Percentiles rank a stretch among this genome's conserved stretches.
These are phyloP conservation scores for Fennellomyces sp. DNA, from an alignment of 371 early-diverging fungal genomes.

Conservation along the genomic window DNA sequence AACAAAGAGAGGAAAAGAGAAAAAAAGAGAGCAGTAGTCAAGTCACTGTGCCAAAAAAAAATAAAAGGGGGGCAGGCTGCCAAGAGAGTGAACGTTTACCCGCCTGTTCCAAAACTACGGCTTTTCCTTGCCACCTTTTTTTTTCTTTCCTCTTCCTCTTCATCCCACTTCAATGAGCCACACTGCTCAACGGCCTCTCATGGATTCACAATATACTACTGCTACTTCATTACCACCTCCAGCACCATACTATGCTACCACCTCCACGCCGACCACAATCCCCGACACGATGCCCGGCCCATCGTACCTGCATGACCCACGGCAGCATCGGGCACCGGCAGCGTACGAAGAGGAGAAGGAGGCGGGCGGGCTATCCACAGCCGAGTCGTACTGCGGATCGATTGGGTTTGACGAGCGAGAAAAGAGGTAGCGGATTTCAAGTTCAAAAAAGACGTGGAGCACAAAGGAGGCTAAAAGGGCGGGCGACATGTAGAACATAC, in stretches of 20 bases:
- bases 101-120: neutral
- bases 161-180: neutral
- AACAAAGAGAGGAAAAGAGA: too few species aligned
- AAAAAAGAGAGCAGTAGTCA: too few species aligned
- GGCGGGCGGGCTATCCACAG: constrained; percentile 5
- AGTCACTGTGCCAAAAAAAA: too few species aligned
- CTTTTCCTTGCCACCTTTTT: neutral
- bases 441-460: neutral
- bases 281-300: neutral
- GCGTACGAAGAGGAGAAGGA: neutral
- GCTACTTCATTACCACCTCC: constrained; percentile 4
- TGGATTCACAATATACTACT: neutral
- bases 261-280: neutral
- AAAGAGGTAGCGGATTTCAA: constrained; percentile 14
- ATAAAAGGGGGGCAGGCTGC: too few species aligned
- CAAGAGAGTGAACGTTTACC: too few species aligned
- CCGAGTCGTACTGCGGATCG: constrained; percentile 6
- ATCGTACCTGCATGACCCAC: neutral
- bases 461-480: neutral
- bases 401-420: constrained; percentile 28
- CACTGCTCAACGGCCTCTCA: neutral
- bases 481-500: constrained; percentile 39
- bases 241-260: neutral
- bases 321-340: neutral
- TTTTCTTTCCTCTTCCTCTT: neutral